phyloP scores from a whole-genome alignment of 2,329 filamentous ascomycete genomes.

The Penicillium verrucosum region DNA sequence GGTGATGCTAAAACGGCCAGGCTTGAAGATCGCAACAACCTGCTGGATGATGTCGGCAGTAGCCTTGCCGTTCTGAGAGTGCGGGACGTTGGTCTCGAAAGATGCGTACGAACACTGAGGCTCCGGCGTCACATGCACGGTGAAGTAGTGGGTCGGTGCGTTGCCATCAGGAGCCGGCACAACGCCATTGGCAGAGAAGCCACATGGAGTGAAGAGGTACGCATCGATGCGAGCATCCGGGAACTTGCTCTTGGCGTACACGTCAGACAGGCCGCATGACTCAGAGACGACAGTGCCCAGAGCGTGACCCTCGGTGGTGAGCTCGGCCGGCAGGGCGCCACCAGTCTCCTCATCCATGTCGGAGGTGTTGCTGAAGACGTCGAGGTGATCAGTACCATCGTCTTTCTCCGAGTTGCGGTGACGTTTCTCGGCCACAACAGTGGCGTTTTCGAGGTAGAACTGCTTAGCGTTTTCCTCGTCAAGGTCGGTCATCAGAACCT shows the following conservation, averaged over 20 bases:
- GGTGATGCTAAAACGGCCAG: conserved; percentile 95
- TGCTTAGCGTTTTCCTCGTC: conserved; percentile 64
- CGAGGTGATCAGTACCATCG: conserved; percentile 51
- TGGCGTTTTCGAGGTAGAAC: conserved; percentile 75
- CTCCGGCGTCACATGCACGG: conserved; percentile 96
- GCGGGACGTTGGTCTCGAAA: conserved; percentile 96
- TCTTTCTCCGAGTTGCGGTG: conserved; percentile 69
- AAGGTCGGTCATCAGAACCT: conserved; percentile 67
- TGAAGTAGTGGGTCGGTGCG: conserved; percentile 82
- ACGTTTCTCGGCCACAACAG: conserved; percentile 81
- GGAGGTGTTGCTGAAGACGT: conserved; percentile 76
- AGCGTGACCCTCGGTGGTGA: conserved; percentile 90
- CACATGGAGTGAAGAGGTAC: conserved; percentile 93
- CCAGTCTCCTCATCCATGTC: conserved; percentile 56
- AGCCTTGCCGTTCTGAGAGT: conserved; percentile 79
- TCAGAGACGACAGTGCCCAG: conserved; percentile 91
- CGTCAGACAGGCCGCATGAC: conserved; percentile 78
- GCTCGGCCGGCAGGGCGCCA: conserved; percentile 61
- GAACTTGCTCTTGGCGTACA: conserved; percentile 83
- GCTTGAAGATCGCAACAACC: conserved; percentile 93
- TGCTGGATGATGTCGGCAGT: conserved; percentile 90
- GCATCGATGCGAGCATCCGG: conserved; percentile 92
- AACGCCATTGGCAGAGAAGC: conserved; percentile 95
- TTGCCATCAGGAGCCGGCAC: conserved; percentile 68
- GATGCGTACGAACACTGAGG: conserved; percentile 96